Evolutionary conservation across 345 rosid species (phyloP), one percentile per base, ranked within the genome.

Genomic region (Acer yangbiense): DNA sequence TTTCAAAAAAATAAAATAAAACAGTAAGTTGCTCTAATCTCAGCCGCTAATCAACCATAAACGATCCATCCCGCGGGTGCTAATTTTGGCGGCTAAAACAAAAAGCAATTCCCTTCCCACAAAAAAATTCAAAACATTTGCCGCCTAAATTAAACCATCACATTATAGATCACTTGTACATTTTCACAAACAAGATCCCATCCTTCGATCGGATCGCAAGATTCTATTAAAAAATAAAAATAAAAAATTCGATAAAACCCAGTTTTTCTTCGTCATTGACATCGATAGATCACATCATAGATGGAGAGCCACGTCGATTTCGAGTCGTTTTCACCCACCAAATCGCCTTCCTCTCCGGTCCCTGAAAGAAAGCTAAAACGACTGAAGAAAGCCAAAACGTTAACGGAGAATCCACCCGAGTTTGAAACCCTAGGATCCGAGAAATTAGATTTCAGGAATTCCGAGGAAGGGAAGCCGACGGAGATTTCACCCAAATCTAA

Each of bases 361-460:
- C 83, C 83, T 2, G 85, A 70, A 35, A 84, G 90, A 62, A 88
- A 82, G 89, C 89, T 95, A 39, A 87, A 92, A 77, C 93, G 96
- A 83, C 80, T 95, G 75, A 93, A 86, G 85, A 90, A 82, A 65
- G 82, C 87, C 13, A 76, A 78, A 25, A n/a, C 79, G 14, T 76
- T 75, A 1, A 65, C 66, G n/a, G 82, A 66, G 6, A 74, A 73
- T 60, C 83, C 83, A 13, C 54, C 83, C 2, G 9, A 6, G 21
- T 63, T 41, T 66, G 79, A 84, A 73, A 6, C 76, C 62, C 69
- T 68, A 13, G 80, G 41, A 60, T 43, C 44, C 39, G 82, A 21
- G 29, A 68, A 44, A 50, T 9, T 61, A 6, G 61, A 48, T 23
- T 78, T 43, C 8, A 77, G 50, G 11, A 7, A 41, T 9, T 68